These are phyloP conservation scores for Ophiocordyceps australis DNA, from an alignment of 2,329 filamentous ascomycete genomes.

Conservation along the genomic window DNA sequence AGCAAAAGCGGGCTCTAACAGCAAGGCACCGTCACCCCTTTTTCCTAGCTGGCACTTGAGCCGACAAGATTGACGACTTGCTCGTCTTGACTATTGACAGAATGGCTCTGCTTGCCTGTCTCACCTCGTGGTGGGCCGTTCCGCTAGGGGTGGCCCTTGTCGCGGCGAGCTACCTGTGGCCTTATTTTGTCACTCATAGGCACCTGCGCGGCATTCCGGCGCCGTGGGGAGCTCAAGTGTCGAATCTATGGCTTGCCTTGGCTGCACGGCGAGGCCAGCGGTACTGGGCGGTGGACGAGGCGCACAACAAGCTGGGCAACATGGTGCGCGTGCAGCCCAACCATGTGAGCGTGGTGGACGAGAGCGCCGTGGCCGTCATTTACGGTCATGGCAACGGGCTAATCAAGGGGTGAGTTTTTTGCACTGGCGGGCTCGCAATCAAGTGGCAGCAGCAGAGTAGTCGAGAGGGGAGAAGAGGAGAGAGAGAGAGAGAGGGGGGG, in stretches of 20 bases:
- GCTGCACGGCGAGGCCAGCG: slow-evolving; percentile 47
- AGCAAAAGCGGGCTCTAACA: no score
- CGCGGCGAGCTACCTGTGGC: slow-evolving; percentile 35
- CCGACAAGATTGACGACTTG: no score
- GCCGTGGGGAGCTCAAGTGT: slow-evolving; percentile 46
- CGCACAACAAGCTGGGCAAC: slow-evolving; percentile 61
- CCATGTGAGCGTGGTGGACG: slow-evolving; percentile 68
- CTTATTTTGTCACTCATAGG: slow-evolving; percentile 37
- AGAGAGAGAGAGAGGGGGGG: no score
- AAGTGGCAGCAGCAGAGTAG: no score
- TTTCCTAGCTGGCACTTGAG: no score
- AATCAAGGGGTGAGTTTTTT: slow-evolving; percentile 47
- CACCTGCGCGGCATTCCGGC: slow-evolving; percentile 37
- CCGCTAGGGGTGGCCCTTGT: slow-evolving; percentile 26
- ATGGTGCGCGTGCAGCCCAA: slow-evolving; percentile 70
- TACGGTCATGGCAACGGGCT: slow-evolving; percentile 71
- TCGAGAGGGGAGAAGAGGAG: no score
- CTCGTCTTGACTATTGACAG: not conserved
- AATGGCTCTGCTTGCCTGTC: slow-evolving; percentile 12
- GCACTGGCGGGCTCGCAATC: no score
- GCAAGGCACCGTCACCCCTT: no score
- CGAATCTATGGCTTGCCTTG: slow-evolving; percentile 64
- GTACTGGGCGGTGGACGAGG: slow-evolving; percentile 45
- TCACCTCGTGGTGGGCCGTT: slow-evolving; percentile 26
- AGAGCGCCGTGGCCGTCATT: slow-evolving; percentile 54